Conservation (phyloP, 805 yeast species). For the Komagataella phaffii region DNA sequence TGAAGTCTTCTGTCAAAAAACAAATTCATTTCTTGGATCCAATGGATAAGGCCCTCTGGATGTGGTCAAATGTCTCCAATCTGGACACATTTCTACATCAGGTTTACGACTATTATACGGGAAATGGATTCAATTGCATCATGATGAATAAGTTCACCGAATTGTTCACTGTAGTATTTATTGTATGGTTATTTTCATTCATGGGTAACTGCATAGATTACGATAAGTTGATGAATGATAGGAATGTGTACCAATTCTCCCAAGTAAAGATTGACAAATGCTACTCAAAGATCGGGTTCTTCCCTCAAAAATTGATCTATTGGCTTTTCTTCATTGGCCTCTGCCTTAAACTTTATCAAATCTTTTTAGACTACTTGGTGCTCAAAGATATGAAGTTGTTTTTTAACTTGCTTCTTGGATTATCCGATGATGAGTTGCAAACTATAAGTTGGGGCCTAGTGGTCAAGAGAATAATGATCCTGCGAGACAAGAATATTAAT, state of each 20-base stretch:
- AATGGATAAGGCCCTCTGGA: conserved; percentile 75
- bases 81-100: conserved; percentile 78
- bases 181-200: conserved; percentile 66
- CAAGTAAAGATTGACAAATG: conserved; percentile 36
- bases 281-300: conserved; percentile 26
- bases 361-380: conserved; percentile 49
- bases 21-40: conserved; percentile 34
- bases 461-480: conserved; percentile 56
- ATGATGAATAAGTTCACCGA: conserved; percentile 52
- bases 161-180: conserved; percentile 63
- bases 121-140: conserved; percentile 79
- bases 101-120: conserved; percentile 71
- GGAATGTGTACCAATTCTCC: conserved; percentile 19
- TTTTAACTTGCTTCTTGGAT: conserved; percentile 55
- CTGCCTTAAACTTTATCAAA: conserved; percentile 35
- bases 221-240: conserved; percentile 9
- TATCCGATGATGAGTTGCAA: conserved; percentile 73
- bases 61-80: conserved; percentile 94
- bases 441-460: conserved; percentile 90
- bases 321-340: conserved; percentile 48
- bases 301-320: conserved; percentile 39
- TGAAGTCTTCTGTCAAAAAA: conserved; percentile 14
- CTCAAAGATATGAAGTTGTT: conserved; percentile 67
- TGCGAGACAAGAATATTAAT: conserved; percentile 78
- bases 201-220: conserved; percentile 74